Conservation (phyloP, 306 rosid genomes). For the Calophaca sinica region DNA sequence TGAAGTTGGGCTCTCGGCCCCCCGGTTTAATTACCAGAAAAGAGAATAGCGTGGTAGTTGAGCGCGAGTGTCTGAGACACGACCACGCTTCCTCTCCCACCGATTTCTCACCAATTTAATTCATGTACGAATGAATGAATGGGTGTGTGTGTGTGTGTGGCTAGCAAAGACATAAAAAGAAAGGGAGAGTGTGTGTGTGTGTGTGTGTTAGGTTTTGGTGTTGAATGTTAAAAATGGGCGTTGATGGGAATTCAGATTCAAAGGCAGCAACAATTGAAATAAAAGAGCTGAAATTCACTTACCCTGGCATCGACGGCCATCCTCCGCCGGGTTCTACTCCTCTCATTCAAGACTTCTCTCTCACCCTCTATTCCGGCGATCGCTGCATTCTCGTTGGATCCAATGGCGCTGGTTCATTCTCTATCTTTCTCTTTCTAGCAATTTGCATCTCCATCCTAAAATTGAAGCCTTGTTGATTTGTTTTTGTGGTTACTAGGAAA, state of each 20-base stretch:
- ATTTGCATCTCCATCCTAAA: neutral
- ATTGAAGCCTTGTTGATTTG: conserved; percentile 1
- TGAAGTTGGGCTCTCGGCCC: neutral
- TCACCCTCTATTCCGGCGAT: conserved; percentile 74
- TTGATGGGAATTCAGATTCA: conserved; percentile 46
- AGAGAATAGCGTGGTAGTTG: conserved; percentile 10
- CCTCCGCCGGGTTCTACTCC: conserved; percentile 91
- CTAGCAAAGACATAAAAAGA: neutral
- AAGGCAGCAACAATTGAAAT: conserved; percentile 55
- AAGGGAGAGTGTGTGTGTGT: neutral
- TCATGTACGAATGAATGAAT: neutral
- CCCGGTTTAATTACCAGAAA: neutral
- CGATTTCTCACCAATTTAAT: neutral
- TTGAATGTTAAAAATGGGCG: conserved; percentile 44
- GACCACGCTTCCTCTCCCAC: conserved; percentile 41
- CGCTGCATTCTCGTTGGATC: conserved; percentile 95
- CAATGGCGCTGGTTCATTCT: conserved; percentile 80
- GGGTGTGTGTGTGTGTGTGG: neutral
- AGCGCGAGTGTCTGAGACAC: conserved; percentile 40
- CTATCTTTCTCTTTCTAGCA: neutral
- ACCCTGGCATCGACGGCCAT: conserved; percentile 96
- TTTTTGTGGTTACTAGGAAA: conserved; percentile 55
- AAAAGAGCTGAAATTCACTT: conserved; percentile 72
- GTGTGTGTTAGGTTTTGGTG: neutral
- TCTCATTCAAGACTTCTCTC: conserved; percentile 73